These are phyloP conservation scores for Silene conica DNA, from an alignment of 148 eudicot genomes.

Conservation along the genomic window DNA sequence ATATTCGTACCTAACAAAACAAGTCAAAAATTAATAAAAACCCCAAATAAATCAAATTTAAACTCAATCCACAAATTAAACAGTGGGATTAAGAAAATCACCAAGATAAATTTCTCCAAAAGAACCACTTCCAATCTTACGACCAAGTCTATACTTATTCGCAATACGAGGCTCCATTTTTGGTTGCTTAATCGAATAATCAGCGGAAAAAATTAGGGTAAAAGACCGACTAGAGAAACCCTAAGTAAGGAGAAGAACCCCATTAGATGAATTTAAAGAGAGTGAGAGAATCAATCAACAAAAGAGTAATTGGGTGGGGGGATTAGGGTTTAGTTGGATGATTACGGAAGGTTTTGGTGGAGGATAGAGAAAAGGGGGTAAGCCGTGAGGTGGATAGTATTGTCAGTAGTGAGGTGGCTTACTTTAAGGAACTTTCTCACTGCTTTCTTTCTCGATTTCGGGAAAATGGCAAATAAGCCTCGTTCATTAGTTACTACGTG, in stretches of 20 bases:
- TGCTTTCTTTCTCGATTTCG: neutral
- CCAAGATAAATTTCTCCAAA: slow-evolving; percentile 21
- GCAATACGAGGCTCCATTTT: slow-evolving; percentile 14
- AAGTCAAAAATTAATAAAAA: slow-evolving; percentile 1
- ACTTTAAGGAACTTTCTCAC: neutral
- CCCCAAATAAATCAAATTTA: neutral
- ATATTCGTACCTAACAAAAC: slow-evolving; percentile 21
- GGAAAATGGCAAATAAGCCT: too few species aligned
- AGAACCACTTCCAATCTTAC: slow-evolving; percentile 18
- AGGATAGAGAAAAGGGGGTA: neutral
- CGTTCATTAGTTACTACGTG: too few species aligned
- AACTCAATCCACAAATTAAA: neutral
- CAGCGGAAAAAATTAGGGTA: neutral
- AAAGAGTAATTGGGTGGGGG: neutral
- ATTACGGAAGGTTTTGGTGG: neutral
- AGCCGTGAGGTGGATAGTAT: neutral
- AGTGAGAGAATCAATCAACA: neutral
- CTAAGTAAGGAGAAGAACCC: neutral
- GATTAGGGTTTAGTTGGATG: slow-evolving; percentile 10
- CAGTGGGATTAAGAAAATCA: neutral
- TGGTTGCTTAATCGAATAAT: neutral
- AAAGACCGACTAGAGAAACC: neutral
- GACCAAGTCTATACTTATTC: slow-evolving; percentile 13
- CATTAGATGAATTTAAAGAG: neutral
- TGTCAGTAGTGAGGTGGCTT: neutral